These are phyloP conservation scores for Neurospora cerealis DNA, from an alignment of 495 filamentous ascomycete species.

Conservation along the genomic window DNA sequence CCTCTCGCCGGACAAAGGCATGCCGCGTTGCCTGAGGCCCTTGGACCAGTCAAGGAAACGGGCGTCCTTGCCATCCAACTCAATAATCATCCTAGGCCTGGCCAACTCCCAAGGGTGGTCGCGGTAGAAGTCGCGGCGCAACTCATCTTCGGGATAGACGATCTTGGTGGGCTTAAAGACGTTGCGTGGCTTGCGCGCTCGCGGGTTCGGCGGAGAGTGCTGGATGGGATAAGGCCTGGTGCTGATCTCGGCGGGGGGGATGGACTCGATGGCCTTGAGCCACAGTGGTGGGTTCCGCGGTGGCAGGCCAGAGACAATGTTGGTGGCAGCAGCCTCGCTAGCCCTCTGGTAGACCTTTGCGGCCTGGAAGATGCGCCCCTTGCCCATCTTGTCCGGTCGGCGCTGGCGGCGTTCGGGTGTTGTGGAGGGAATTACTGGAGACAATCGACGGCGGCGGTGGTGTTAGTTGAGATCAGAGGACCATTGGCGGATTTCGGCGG, in stretches of 20 bases:
- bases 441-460: background rate
- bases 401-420: background rate
- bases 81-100: constrained; percentile 72
- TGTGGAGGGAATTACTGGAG: background rate
- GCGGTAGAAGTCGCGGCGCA: constrained; percentile 71
- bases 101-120: constrained; percentile 98
- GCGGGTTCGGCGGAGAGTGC: constrained; percentile 40
- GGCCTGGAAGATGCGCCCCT: constrained; percentile 55
- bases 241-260: constrained; percentile 73
- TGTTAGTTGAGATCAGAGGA: background rate
- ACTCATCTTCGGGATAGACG: constrained; percentile 72
- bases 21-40: constrained; percentile 63
- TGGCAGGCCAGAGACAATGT: constrained; percentile 19
- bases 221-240: constrained; percentile 57
- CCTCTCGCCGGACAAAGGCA: constrained; percentile 79
- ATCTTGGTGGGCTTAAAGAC: constrained; percentile 73
- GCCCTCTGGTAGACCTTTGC: constrained; percentile 62
- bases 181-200: constrained; percentile 50
- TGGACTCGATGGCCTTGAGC: constrained; percentile 60
- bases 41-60: constrained; percentile 68
- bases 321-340: constrained; percentile 43
- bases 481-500: background rate
- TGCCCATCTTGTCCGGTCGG: constrained; percentile 11
- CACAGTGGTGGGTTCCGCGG: constrained; percentile 51
- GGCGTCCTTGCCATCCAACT: constrained; percentile 75